These are phyloP conservation scores for Exidia glandulosa DNA, from an alignment of 768 basidiomycete species.

Conservation along the genomic window DNA sequence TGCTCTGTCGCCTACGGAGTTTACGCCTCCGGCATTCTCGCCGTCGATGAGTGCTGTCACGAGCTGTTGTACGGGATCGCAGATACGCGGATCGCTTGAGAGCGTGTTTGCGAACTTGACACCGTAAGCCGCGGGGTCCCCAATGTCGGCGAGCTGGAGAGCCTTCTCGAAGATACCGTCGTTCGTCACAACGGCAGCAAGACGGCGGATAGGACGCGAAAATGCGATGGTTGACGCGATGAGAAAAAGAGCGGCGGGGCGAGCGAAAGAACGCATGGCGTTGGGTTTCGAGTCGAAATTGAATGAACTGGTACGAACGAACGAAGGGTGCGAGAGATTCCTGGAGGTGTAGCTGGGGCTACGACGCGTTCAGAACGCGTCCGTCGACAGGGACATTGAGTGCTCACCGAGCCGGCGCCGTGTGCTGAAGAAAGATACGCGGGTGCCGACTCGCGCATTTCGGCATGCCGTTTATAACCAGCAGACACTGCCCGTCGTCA, in stretches of 20 bases:
- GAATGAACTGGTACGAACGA: no score
- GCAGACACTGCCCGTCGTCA: no score
- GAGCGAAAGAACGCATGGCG: neutral
- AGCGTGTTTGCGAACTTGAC: slow-evolving; percentile 4
- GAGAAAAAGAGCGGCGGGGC: neutral
- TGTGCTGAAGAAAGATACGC: no score
- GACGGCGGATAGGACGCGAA: neutral
- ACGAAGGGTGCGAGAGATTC: no score
- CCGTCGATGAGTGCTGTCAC: neutral
- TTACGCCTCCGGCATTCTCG: slow-evolving; percentile 2
- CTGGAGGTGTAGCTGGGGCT: no score
- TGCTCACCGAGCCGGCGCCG: no score
- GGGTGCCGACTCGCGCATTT: no score
- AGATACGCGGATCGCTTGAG: slow-evolving; percentile 2
- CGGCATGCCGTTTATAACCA: no score
- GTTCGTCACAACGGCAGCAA: neutral
- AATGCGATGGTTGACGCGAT: neutral
- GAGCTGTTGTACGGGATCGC: neutral
- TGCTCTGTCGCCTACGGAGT: slow-evolving; percentile 3
- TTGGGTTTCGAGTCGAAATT: no score
- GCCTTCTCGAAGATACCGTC: neutral
- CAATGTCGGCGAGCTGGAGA: neutral
- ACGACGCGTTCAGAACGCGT: no score
- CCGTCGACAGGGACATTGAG: no score
- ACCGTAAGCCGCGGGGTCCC: neutral